Conservation (phyloP, 306 rosid species). For the Geum urbanum region DNA sequence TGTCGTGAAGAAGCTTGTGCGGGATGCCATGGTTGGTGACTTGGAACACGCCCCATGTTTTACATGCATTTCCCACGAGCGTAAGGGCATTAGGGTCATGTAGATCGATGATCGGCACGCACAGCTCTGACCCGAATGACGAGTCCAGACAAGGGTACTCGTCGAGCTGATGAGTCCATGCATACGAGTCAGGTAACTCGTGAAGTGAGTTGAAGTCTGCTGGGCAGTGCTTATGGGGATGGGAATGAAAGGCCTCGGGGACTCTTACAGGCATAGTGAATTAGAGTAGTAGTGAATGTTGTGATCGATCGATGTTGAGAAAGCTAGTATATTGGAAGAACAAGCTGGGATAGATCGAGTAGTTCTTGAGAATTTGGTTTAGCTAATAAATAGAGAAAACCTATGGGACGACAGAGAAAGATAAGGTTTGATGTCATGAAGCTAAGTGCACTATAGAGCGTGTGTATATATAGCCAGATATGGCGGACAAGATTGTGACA, state of each 20-base stretch:
- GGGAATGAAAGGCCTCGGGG: constrained; percentile 54
- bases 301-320: neutral
- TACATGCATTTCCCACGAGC: constrained; percentile 63
- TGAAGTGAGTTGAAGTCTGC: constrained; percentile 55
- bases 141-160: constrained; percentile 9
- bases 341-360: neutral
- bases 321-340: neutral
- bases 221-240: constrained; percentile 45
- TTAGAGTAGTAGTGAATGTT: neutral
- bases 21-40: constrained; percentile 65
- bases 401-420: constrained; percentile 28
- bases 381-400: neutral
- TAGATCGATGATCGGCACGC: constrained; percentile 64
- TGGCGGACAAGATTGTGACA: constrained; percentile 45
- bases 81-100: constrained; percentile 51
- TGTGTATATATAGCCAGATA: constrained; percentile 49
- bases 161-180: constrained; percentile 45
- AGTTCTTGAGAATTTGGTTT: neutral
- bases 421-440: constrained; percentile 17
- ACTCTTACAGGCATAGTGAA: constrained; percentile 67
- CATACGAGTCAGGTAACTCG: constrained; percentile 74
- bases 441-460: constrained; percentile 23
- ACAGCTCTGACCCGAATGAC: constrained; percentile 2
- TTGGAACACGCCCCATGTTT: constrained; percentile 85
- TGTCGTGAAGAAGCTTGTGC: constrained; percentile 35